Evolutionary conservation across 202 grass and related monocot genomes (phyloP), one percentile per base, ranked within the genome.

Genomic region (Eragrostis tef): DNA sequence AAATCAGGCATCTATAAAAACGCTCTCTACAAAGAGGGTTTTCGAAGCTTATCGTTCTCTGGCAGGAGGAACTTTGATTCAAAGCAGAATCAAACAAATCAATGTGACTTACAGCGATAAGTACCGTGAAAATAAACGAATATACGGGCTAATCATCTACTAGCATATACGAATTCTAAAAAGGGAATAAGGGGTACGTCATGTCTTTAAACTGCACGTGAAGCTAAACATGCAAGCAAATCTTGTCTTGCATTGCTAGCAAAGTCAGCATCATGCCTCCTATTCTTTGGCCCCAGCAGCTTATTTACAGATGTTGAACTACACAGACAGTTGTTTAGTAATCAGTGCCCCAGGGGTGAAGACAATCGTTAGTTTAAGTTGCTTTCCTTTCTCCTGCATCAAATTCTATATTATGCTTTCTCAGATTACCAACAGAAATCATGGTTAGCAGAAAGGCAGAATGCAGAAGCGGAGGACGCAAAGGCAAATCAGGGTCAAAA

Each of bases 361-460:
- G n/a, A 46, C 13, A 51, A 20, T 14, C 0, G 54, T 68, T 21
- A 70, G 49, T 43, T 84, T 82, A n/a, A 10, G 24, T 20, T 69
- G 62, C 15, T 57, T 56, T 42, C 2, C 11, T 82, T 86, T 83
- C 20, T 29, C 14, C 26, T 31, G 21, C 9, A 51, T 19, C 21
- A 24, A 51, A 51, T 11, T 16, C 9, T 16, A 19, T 31, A 78
- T 9, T 78, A 73, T 22, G 53, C 53, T 52, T 51, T 71, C 19
- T 65, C n/a, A 53, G 39, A 20, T 29, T 63, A n/a, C 3, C 2
- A 48, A 58, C 43, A 48, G 13, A 9, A 6, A 24, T 43, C 5
- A 44, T 47, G 48, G 70, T 90, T 81, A 91, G 84, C 64, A 60
- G n/a, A 67, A 59, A 62, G 20, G 53, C 22, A 81, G 31, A 47